A percentile compares a stretch with the other conserved stretches of the same genome.
phyloP scores from a whole-genome alignment of 768 basidiomycete species.

The Podaxis mareebaensis region DNA sequence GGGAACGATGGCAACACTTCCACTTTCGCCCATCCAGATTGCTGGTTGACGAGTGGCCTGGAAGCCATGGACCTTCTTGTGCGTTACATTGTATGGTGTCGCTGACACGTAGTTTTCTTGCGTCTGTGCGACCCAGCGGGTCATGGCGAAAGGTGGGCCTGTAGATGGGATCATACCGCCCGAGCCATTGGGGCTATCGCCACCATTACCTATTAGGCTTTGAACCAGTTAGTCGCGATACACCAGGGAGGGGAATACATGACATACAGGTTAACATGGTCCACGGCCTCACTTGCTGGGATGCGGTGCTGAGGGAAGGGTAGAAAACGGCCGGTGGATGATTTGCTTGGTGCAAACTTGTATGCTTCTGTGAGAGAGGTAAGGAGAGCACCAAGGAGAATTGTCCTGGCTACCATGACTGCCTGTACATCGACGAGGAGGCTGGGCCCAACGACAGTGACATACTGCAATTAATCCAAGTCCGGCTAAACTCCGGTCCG shows the following conservation, averaged over 20 bases:
- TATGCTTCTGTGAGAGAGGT: conserved; percentile 6
- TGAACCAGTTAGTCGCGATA: too few relatives aligned
- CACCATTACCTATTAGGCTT: conserved; percentile 71
- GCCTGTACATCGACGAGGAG: background rate
- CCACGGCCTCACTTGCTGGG: conserved; percentile 27
- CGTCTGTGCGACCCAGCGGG: conserved; percentile 83
- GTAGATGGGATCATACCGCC: conserved; percentile 80
- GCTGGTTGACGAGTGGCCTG: conserved; percentile 82
- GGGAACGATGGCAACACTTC: conserved; percentile 59
- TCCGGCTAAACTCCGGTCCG: conserved; percentile 11
- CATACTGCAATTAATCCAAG: background rate
- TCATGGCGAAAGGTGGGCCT: conserved; percentile 83
- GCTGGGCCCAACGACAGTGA: background rate
- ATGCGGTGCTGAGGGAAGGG: conserved; percentile 11
- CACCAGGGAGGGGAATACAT: background rate
- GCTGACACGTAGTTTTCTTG: conserved; percentile 75
- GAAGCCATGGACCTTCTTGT: conserved; percentile 62
- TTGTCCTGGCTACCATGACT: conserved; percentile 8
- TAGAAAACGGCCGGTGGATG: conserved; percentile 10
- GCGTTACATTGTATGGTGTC: conserved; percentile 57
- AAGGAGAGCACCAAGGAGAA: conserved; percentile 1
- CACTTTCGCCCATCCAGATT: conserved; percentile 88
- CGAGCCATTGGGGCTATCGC: conserved; percentile 66
- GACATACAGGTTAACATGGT: conserved; percentile 33
- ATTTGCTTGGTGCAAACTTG: conserved; percentile 7